Evolutionary conservation across 306 rosid genomes (phyloP), one percentile per base, ranked within the genome.

Genomic region (Prunus armeniaca): DNA sequence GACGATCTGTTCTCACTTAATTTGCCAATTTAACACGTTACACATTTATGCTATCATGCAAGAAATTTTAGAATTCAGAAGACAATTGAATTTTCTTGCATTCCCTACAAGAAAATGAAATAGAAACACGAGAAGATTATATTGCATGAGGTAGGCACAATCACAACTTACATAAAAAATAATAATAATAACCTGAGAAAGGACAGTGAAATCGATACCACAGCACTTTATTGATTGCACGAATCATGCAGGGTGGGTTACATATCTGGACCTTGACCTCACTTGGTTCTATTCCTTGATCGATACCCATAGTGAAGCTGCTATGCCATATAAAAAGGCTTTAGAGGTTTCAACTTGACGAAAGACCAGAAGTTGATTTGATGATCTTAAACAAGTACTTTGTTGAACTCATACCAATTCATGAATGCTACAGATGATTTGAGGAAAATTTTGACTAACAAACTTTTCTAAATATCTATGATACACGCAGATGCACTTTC

Each of bases 301-400:
- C 19, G 3, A 62, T 28, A 15, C 6, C 22, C 15, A 34, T 2
- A 38, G 76, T 17, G 43, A 71, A 56, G 76, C 65, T 34, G 6
- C 24, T 41, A 27, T 57, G 76, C 76, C 56, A 73, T 60, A 46
- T 45, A 24, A 73, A 73, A 41, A 43, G 6, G 76, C 76, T 24
- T 73, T 25, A 9, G 56, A 57, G 25, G 68, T 24, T 72, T 56
- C 50, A 62, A 72, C 56, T 58, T 5, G 67, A 30, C 41, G 38
- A 34, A 65, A 27, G 41, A 4, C 14, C 25, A 63, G 17, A 46
- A 57, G 51, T 27, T 62, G 70, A 68, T 47, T 12, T 0, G 24
- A 68, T 25, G 38, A 5, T 63, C 71, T 50, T 4, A 38, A 24
- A 75, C 54, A 65, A 65, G 51, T 32, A 32, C 18, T 15, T 65